Base-by-base conservation (phyloP, 345 rosid genomes). In the Cardiospermum halicacabum region DNA sequence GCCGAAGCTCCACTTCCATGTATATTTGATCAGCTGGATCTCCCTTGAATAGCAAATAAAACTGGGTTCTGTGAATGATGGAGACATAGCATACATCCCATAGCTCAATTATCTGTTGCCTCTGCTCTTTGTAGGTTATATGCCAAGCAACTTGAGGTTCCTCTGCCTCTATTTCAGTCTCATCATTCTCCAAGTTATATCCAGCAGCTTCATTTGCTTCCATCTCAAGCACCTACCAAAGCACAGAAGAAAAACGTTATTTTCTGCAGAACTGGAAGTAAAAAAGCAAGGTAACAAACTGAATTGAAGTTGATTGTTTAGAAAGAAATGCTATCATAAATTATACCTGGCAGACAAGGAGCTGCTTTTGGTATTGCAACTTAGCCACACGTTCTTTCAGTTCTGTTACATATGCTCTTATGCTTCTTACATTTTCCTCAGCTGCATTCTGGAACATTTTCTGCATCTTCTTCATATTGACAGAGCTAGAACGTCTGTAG, bases 371-470 rank as follows among this genome's bases (percentile, higher is more conserved):
- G 78, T 95, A 95, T 77, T 95, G 99, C 73, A 95, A 73, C 70
- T 93, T 93, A 11, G 97, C 99, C 49, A 93, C 94, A 16, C 96
- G 97, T 75, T 93, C 97, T 76, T 93, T 93, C 72, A 93, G 79
- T 75, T 90, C 96, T 0, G 97, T 93, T 34, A 93, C 97, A 59
- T 93, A 93, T 28, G 94, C 78, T 78, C 92, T 74, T 69, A 93
- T 93, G 84, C 88, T 90, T 80, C 99, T 83, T 59, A 93, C 99
- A 61, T 93, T 93, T 83, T 93, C 99, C 80, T 93, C 97, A n/a
- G 99, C 97, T 37, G 99, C 99, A 80, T 81, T 94, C 72, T 91
- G 96, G 73, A 90, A 94, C 99, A 94, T 88, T 66, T 88, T 88
- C 86, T 87, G 94, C 99, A 94, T 94, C 77, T 88, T 94, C 79